Evolutionary conservation across 179 eudicot species (phyloP).

Genomic region (Vitellaria paradoxa): DNA sequence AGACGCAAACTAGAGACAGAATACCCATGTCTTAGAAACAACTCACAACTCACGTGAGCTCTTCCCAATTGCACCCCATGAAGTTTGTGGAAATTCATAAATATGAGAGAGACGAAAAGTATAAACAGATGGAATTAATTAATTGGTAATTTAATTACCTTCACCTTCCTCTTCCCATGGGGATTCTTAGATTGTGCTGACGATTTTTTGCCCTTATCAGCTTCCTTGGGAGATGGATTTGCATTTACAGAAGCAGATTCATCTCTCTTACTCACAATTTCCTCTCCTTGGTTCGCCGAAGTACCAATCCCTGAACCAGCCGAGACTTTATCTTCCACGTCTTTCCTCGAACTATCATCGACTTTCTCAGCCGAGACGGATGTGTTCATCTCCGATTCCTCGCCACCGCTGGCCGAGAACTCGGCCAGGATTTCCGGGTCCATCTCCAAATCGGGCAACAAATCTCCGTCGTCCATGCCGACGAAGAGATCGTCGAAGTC

Average conservation of each 20-base stretch:
- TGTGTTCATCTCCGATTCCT: slow-evolving; percentile 39
- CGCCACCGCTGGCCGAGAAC: slow-evolving; percentile 61
- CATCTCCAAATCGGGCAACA: slow-evolving; percentile 84
- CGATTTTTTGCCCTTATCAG: slow-evolving; percentile 39
- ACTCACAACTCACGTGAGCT: slow-evolving; percentile 19
- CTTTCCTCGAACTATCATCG: background rate
- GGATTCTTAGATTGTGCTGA: slow-evolving; percentile 29
- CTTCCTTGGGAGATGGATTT: slow-evolving; percentile 27
- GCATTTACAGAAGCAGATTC: slow-evolving; percentile 8
- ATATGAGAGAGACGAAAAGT: slow-evolving; percentile 11
- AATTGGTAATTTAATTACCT: slow-evolving; percentile 36
- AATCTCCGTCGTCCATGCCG: slow-evolving; percentile 52
- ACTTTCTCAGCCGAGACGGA: slow-evolving; percentile 18
- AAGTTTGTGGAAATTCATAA: slow-evolving; percentile 15
- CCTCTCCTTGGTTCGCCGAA: slow-evolving; percentile 18
- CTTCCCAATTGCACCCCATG: slow-evolving; percentile 1
- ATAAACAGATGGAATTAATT: no score
- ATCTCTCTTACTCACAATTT: slow-evolving; percentile 31
- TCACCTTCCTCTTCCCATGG: slow-evolving; percentile 69
- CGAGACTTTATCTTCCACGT: slow-evolving; percentile 16
- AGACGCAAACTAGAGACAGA: background rate
- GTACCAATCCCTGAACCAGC: background rate
- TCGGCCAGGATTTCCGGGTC: slow-evolving; percentile 83
- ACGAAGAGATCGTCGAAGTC: slow-evolving; percentile 76
- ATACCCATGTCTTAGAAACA: background rate